Evolutionary conservation across 768 basidiomycete genomes (phyloP), one percentile per base, ranked within the genome.

Genomic region (Leccinum obscurum): DNA sequence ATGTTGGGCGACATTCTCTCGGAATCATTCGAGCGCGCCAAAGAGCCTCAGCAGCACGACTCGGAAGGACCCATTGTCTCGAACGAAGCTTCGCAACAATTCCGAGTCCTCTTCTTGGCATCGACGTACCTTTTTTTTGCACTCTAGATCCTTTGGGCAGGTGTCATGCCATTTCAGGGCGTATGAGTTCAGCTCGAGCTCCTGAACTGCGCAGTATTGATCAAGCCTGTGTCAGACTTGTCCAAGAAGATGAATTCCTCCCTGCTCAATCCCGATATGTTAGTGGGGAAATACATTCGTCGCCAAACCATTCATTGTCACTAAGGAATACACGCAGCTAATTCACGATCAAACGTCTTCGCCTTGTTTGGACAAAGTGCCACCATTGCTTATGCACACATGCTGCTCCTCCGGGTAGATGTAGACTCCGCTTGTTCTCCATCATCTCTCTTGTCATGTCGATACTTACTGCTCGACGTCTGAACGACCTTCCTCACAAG

Each of bases 111-210:
- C 82, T 96, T 41, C 93, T 95, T 41, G 96, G 96, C 61, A 97
- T 99, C 67, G 97, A 98, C 68, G 97, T 98, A 1, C 97, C 97
- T 4, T 99, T 99, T 92, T 30, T 30, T 30, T 30, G 30, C 97
- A 99, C 75, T 98, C 97, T 4, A 90, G 95, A 61, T 99, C 77
- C 84, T 99, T 39, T 99, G 97, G 97, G 95, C 95, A 15, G 95
- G 95, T 71, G 95, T 97, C 28, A 83, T 96, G 87, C 93, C 95
- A 11, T 96, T 97, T 24, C 92, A 87, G 95, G 66, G 92, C 93
- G 58, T 97, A 92, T 94, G 71, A 77, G 91, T 84, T 24, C 54
- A 26, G n/a, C 35, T 24, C 9, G 5, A 35, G 10, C 39, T 41
- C 51, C 57, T 44, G 56, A 46, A 55, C n/a, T 51, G 51, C 56